Percentiles rank a stretch among this genome's conserved stretches.
Conservation (phyloP, 371 early-diverging fungal genomes). For the Mucor saturninus region DNA sequence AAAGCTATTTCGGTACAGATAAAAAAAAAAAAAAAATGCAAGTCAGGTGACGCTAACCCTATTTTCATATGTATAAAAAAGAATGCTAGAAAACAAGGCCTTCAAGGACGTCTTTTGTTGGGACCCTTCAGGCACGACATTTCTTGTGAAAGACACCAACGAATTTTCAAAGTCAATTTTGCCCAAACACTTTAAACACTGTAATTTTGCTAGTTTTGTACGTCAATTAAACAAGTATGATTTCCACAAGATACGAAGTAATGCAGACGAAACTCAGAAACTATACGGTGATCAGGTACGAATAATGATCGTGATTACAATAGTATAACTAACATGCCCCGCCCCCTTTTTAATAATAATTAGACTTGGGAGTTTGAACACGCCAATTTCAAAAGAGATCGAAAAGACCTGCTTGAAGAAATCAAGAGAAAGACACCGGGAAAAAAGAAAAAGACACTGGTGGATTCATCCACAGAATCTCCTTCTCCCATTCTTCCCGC, state of each 20-base stretch:
- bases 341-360: background rate
- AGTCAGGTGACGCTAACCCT: conserved; percentile 5
- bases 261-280: conserved; percentile 59
- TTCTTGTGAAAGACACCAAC: conserved; percentile 83
- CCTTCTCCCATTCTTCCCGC: conserved; percentile 2
- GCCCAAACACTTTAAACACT: conserved; percentile 90
- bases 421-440: conserved; percentile 62
- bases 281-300: conserved; percentile 69
- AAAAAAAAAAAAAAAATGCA: conserved; percentile 2
- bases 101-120: conserved; percentile 74
- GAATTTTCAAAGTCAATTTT: conserved; percentile 77
- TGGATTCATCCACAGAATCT: background rate
- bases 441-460: conserved; percentile 32
- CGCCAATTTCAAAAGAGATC: conserved; percentile 68
- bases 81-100: conserved; percentile 73
- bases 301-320: too few species aligned
- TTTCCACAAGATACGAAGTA: conserved; percentile 83
- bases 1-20: conserved; percentile 48
- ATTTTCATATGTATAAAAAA: conserved; percentile 11
- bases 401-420: conserved; percentile 66
- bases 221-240: conserved; percentile 97
- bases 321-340: too few species aligned
- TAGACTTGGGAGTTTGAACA: conserved; percentile 83
- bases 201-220: conserved; percentile 93
- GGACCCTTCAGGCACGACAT: conserved; percentile 79